These are phyloP conservation scores for Retiboletus flavoniger DNA, from an alignment of 1,284 basidiomycete species.

Conservation along the genomic window DNA sequence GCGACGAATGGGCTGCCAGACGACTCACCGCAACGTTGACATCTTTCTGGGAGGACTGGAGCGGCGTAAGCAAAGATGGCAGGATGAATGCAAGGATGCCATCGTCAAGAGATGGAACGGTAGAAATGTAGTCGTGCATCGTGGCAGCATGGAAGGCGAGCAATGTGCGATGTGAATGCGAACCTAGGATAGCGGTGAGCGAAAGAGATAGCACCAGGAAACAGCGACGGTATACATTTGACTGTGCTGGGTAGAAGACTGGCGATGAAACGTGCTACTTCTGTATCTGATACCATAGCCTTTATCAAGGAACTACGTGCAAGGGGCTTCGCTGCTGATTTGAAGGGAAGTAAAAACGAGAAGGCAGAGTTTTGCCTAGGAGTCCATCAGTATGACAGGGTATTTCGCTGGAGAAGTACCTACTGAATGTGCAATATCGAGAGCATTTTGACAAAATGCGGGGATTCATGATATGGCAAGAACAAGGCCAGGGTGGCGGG, in stretches of 20 bases:
- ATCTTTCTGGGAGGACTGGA: constrained; percentile 43
- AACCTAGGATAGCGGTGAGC: constrained; percentile 20
- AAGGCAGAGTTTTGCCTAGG: constrained; percentile 50
- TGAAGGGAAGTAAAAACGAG: constrained; percentile 73
- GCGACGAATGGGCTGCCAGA: background rate
- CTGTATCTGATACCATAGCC: constrained; percentile 71
- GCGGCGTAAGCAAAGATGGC: constrained; percentile 58
- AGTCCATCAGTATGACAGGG: constrained; percentile 6
- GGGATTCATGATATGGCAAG: constrained; percentile 92
- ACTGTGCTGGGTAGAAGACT: constrained; percentile 62
- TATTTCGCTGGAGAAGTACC: constrained; percentile 21
- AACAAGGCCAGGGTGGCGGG: constrained; percentile 80
- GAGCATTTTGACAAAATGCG: constrained; percentile 93
- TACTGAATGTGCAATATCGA: constrained; percentile 80
- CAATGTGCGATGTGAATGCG: constrained; percentile 64
- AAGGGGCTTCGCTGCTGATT: constrained; percentile 72
- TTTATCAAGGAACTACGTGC: constrained; percentile 66
- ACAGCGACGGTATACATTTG: constrained; percentile 38
- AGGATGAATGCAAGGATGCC: constrained; percentile 60
- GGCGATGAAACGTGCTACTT: constrained; percentile 72
- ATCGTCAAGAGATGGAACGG: constrained; percentile 56
- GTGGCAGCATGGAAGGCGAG: constrained; percentile 84
- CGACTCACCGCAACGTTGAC: constrained; percentile 54
- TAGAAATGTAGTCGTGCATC: constrained; percentile 77
- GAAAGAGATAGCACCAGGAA: background rate